phyloP scores from a whole-genome alignment of 1,284 basidiomycete species.

The Gomphus bonarii region DNA sequence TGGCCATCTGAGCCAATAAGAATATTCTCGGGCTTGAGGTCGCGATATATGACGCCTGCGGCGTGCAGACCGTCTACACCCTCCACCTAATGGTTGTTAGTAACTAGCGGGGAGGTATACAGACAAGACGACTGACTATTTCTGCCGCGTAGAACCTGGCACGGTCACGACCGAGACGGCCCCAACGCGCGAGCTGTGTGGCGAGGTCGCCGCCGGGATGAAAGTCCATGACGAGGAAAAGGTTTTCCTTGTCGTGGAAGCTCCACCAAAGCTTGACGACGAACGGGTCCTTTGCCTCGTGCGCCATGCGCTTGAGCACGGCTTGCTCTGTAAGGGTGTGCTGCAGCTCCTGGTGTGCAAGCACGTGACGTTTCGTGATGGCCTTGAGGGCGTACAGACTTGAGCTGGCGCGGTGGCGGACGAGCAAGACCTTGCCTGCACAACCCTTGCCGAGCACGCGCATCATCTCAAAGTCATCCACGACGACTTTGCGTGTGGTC shows the following conservation, averaged over 20 bases:
- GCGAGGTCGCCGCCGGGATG: constrained; percentile 95
- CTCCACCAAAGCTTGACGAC: constrained; percentile 92
- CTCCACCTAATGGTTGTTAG: constrained; percentile 39
- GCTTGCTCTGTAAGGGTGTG: constrained; percentile 94
- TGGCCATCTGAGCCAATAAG: constrained; percentile 90
- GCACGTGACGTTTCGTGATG: constrained; percentile 91
- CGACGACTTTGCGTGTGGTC: constrained; percentile 48
- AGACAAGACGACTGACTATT: constrained; percentile 40
- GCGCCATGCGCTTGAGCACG: constrained; percentile 84
- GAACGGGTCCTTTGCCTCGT: constrained; percentile 76
- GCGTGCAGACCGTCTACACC: constrained; percentile 87
- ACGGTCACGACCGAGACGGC: constrained; percentile 81
- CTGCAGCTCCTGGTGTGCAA: constrained; percentile 90
- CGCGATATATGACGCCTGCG: constrained; percentile 81
- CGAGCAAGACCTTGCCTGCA: constrained; percentile 87
- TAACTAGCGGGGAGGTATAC: neutral
- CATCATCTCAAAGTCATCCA: constrained; percentile 95
- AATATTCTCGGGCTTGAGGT: constrained; percentile 92
- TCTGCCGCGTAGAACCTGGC: constrained; percentile 95
- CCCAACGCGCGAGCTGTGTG: constrained; percentile 92
- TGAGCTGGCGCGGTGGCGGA: constrained; percentile 61
- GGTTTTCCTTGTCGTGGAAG: constrained; percentile 91
- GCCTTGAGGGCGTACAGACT: constrained; percentile 89
- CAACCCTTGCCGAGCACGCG: constrained; percentile 93
- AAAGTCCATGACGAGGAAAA: constrained; percentile 92